Evolutionary conservation across 2,329 filamentous ascomycete genomes (phyloP).

Genomic region (Falciphora oryzae): DNA sequence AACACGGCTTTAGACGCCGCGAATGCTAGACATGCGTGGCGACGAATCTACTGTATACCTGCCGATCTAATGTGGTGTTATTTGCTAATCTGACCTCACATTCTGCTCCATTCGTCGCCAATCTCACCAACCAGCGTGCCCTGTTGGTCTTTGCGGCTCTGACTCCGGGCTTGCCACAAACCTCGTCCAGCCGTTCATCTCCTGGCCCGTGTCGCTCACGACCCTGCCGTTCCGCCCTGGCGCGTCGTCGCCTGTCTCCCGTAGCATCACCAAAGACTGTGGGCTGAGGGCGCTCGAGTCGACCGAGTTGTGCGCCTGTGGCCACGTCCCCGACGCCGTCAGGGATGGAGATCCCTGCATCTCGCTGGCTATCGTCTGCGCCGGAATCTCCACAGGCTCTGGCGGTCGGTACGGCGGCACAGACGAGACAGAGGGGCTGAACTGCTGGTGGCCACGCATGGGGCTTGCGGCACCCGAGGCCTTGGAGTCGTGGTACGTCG

Average conservation of each 20-base stretch:
- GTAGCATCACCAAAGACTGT: not conserved
- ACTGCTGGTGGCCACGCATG: too few species aligned
- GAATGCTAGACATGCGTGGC: too few species aligned
- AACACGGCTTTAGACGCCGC: too few species aligned
- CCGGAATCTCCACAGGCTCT: constrained; percentile 3
- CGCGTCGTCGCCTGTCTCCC: not conserved
- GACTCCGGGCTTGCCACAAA: not conserved
- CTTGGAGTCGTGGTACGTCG: constrained; percentile 6
- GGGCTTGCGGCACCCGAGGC: too few species aligned
- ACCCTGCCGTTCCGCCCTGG: not conserved
- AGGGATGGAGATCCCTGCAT: not conserved
- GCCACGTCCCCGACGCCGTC: not conserved
- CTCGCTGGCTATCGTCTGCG: constrained; percentile 2
- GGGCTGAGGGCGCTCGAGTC: constrained; percentile 1
- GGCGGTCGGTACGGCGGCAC: too few species aligned
- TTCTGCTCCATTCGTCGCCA: too few species aligned
- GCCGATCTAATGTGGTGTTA: too few species aligned
- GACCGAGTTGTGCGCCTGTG: not conserved
- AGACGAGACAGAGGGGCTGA: too few species aligned
- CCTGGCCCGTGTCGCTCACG: constrained; percentile 1
- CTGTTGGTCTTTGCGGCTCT: too few species aligned
- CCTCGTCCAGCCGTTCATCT: not conserved
- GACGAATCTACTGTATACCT: too few species aligned
- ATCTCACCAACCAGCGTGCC: too few species aligned
- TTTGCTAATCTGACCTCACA: too few species aligned